Evolutionary conservation across 2,329 filamentous ascomycete genomes (phyloP), one percentile per base, ranked within the genome.

Genomic region (Hyphodiscus sp.): DNA sequence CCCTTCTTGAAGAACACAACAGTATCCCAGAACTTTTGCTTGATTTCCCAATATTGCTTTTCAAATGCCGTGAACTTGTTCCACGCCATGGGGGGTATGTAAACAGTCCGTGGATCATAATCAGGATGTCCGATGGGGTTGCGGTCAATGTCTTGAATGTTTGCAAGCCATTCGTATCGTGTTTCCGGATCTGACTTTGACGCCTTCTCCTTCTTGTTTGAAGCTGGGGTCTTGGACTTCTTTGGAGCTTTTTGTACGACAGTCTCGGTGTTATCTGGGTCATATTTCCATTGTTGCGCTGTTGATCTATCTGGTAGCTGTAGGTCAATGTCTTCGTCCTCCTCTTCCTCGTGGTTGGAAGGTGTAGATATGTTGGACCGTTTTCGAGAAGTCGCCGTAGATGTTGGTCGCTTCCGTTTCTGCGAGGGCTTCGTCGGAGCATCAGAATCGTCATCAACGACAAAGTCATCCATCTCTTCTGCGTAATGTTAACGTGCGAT

Each of bases 1-100:
- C 94, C 94, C 76, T 99, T 99, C 72, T 97, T 99, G 83, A 99
- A 99, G 73, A 99, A 99, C 16, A 99, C 92, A 45, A 99, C 86
- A 0, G 91, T 96, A 61, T 96, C 91, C 88, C 89, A 97, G 61
- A 95, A 89, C 63, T 96, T 96, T 70, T 91, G 88, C 74, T 99
- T 99, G 70, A 99, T 97, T 65, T 95, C 90, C 94, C 94, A 99
- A 69, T 99, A 99, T 68, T 99, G 94, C 70, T 91, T 95, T 71
- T 99, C 94, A 60, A 99, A 99, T 0, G 92, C 82, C 0, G 91
- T 95, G 68, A 99, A 96, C 23, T 87, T 85, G 29, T 74, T 73
- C 84, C 86, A 95, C 0, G 90, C 89, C 33, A 76, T 67, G 0
- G 89, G 87, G 0, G 94, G 94, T 33, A 99, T 87, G 69, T 86